A percentile compares a stretch with the other conserved stretches of the same genome.
Evolutionary conservation across 2,329 filamentous ascomycete species (phyloP).

Genomic region (Dothistroma pini): DNA sequence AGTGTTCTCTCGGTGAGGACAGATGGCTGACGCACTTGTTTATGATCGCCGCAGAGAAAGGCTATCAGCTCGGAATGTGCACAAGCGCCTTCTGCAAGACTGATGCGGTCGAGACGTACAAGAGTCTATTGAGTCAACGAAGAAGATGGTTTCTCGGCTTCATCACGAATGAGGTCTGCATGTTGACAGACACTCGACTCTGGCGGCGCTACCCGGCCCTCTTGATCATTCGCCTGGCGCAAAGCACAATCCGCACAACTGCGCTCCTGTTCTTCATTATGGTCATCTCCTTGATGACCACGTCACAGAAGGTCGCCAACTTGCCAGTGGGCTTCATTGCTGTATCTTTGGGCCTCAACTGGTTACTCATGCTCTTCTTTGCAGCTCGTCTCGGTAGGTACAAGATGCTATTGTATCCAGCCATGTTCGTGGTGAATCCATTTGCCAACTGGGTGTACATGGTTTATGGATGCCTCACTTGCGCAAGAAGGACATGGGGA

Average conservation of each 20-base stretch:
- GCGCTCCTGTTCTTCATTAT: conserved; percentile 93
- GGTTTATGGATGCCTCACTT: conserved; percentile 94
- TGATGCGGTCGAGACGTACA: conserved; percentile 86
- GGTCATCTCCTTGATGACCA: conserved; percentile 79
- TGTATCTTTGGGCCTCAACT: conserved; percentile 88
- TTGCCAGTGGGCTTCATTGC: conserved; percentile 91
- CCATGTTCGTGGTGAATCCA: conserved; percentile 94
- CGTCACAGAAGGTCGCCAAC: conserved; percentile 70
- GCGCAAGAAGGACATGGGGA: conserved; percentile 92
- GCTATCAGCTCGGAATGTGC: conserved; percentile 97
- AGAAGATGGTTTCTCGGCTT: conserved; percentile 96
- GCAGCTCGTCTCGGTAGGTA: conserved; percentile 79
- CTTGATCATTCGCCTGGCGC: conserved; percentile 83
- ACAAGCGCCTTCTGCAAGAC: conserved; percentile 98
- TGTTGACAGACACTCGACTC: conserved; percentile 89
- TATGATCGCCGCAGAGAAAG: conserved; percentile 93
- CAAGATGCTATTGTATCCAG: conserved; percentile 90
- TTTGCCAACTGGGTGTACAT: conserved; percentile 99
- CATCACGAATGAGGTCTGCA: conserved; percentile 96
- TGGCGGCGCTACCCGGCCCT: conserved; percentile 90
- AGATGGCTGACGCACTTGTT: conserved; percentile 96
- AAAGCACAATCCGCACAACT: conserved; percentile 94
- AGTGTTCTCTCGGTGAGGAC: conserved; percentile 92
- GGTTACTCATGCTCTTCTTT: conserved; percentile 95
- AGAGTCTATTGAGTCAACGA: conserved; percentile 85